A percentile compares a stretch with the other conserved stretches of the same genome.
These are phyloP conservation scores for Paspalum vaginatum DNA, from an alignment of 176 grass and related monocot species.

Conservation along the genomic window DNA sequence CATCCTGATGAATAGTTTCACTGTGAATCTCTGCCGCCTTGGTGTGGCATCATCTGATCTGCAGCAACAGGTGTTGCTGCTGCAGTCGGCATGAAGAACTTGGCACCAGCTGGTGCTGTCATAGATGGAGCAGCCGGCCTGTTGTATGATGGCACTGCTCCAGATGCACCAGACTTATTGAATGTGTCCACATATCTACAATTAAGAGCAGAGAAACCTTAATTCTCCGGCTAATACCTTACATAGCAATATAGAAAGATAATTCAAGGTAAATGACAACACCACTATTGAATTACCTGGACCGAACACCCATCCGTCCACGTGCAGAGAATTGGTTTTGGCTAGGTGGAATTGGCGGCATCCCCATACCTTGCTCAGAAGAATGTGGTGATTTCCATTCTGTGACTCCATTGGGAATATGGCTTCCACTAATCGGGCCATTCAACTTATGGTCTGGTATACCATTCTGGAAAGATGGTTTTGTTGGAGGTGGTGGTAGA, in stretches of 20 bases:
- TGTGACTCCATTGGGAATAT: constrained; percentile 48
- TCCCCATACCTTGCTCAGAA: constrained; percentile 57
- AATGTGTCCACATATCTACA: constrained; percentile 96
- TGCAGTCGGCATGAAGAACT: constrained; percentile 72
- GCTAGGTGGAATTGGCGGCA: constrained; percentile 79
- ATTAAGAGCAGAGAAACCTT: constrained; percentile 15
- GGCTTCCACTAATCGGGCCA: constrained; percentile 45
- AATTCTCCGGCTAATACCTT: constrained; percentile 18
- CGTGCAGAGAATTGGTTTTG: constrained; percentile 96
- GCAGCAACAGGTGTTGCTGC: constrained; percentile 17
- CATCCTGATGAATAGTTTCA: constrained; percentile 49
- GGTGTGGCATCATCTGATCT: constrained; percentile 46
- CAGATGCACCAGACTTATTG: constrained; percentile 64
- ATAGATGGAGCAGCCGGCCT: constrained; percentile 66
- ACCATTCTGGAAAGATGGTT: constrained; percentile 70
- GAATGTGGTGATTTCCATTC: constrained; percentile 45
- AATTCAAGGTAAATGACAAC: constrained; percentile 18
- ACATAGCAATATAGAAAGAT: constrained; percentile 14
- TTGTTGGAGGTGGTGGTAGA: constrained; percentile 81
- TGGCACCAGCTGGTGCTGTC: constrained; percentile 60
- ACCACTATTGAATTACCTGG: constrained; percentile 54
- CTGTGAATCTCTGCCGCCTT: constrained; percentile 43
- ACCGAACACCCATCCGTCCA: constrained; percentile 82
- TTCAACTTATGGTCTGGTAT: constrained; percentile 66
- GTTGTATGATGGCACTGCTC: constrained; percentile 57